A percentile compares a stretch with the other conserved stretches of the same genome.
These are phyloP conservation scores for Rhizophora apiculata DNA, from an alignment of 345 rosid genomes.

Conservation along the genomic window DNA sequence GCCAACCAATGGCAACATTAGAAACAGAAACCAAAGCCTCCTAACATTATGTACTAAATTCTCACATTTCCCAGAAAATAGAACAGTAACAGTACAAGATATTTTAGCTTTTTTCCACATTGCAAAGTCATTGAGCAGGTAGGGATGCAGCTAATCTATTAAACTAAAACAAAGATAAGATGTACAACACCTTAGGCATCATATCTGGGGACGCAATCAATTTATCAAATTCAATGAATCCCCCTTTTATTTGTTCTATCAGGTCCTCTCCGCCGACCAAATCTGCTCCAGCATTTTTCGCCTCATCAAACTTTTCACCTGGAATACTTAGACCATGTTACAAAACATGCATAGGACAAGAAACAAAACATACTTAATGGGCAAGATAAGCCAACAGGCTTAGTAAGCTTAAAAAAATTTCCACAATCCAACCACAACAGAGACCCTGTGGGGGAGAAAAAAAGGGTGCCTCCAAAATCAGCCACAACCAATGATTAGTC, in stretches of 20 bases:
- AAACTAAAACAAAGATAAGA: conserved; percentile 11
- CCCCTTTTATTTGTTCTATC: conserved; percentile 86
- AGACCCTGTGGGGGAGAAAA: no score
- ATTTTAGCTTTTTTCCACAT: no score
- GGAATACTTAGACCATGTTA: conserved; percentile 24
- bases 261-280: conserved; percentile 95
- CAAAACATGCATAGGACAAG: conserved; percentile 11
- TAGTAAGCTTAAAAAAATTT: no score
- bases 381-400: no score
- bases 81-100: no score
- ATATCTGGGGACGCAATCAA: conserved; percentile 97
- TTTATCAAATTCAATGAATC: conserved; percentile 96
- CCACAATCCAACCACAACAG: no score
- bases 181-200: conserved; percentile 90
- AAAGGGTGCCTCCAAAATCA: no score
- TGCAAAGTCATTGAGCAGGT: background rate
- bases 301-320: conserved; percentile 99
- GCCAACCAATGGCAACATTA: no score
- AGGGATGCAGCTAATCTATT: background rate
- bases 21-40: no score
- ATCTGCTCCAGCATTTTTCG: conserved; percentile 98
- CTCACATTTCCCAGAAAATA: no score
- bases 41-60: no score
- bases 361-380: background rate
- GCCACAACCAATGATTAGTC: no score